These are phyloP conservation scores for Xylaria arbuscula DNA, from an alignment of 2,329 filamentous ascomycete species.

Conservation along the genomic window DNA sequence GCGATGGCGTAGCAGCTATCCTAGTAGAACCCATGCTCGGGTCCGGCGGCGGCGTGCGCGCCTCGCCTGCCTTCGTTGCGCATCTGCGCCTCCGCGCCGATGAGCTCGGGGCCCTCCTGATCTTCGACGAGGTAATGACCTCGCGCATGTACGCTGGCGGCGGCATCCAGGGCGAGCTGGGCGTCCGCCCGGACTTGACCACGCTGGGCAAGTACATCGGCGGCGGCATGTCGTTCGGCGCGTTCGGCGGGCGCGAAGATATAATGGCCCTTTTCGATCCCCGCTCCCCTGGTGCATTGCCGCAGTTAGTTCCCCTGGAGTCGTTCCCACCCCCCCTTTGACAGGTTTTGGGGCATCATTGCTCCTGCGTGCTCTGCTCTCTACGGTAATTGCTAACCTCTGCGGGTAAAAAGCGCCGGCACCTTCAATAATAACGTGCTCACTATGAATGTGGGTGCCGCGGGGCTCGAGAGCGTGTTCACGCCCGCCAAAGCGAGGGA, in stretches of 20 bases:
- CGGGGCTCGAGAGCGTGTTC: slow-evolving; percentile 46
- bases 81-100: slow-evolving; percentile 61
- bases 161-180: slow-evolving; percentile 57
- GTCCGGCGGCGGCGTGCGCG: slow-evolving; percentile 67
- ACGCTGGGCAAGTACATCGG: slow-evolving; percentile 75
- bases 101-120: slow-evolving; percentile 65
- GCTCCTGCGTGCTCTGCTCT: too few relatives aligned
- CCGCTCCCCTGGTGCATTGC: slow-evolving; percentile 50
- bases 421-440: slow-evolving; percentile 72
- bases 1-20: slow-evolving; percentile 66
- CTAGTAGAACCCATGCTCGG: slow-evolving; percentile 76
- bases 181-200: slow-evolving; percentile 68
- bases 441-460: slow-evolving; percentile 62
- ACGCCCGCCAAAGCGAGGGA: slow-evolving; percentile 43
- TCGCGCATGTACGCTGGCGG: slow-evolving; percentile 64
- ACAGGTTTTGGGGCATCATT: too few relatives aligned
- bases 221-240: slow-evolving; percentile 73
- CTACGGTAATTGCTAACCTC: too few relatives aligned
- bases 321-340: too few relatives aligned
- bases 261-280: slow-evolving; percentile 69
- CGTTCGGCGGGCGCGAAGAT: slow-evolving; percentile 69
- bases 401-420: slow-evolving; percentile 51
- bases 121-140: slow-evolving; percentile 79
- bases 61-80: slow-evolving; percentile 61
- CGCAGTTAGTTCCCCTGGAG: slow-evolving; percentile 49